Conservation (phyloP, 1,284 basidiomycete genomes). For the Neotropicomus parvogracilis region DNA sequence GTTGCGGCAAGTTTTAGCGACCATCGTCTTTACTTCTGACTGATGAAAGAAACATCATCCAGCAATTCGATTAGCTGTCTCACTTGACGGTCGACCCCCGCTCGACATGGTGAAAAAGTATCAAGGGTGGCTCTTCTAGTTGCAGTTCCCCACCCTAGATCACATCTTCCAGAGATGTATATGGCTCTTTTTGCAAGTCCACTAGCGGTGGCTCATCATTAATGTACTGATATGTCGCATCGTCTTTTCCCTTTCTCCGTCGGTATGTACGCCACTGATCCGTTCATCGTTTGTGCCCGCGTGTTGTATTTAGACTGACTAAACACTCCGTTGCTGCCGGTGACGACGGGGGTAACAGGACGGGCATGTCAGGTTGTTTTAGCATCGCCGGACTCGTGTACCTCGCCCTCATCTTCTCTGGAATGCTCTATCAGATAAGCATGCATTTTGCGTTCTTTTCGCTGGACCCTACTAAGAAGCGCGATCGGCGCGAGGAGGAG, state of each 20-base stretch:
- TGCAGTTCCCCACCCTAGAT: not conserved
- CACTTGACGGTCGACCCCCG: too few species aligned
- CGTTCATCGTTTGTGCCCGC: not conserved
- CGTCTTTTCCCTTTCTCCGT: not conserved
- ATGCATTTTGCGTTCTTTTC: constrained; percentile 3
- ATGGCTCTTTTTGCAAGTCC: not conserved
- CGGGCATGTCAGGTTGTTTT: too few species aligned
- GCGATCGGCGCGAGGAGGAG: constrained; percentile 23
- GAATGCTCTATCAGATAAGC: not conserved
- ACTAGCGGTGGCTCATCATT: not conserved
- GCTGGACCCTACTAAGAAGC: constrained; percentile 6
- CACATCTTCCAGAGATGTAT: not conserved
- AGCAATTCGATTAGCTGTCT: not conserved
- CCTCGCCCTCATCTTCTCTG: not conserved
- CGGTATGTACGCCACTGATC: not conserved
- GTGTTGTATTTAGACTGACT: not conserved
- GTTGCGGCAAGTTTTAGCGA: not conserved
- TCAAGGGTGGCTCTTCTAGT: not conserved
- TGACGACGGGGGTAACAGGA: not conserved
- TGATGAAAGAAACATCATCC: not conserved
- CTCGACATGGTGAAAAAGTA: not conserved
- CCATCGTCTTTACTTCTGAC: not conserved
- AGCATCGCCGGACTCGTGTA: not conserved
- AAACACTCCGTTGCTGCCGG: not conserved
- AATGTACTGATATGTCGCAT: not conserved